Base-by-base conservation (phyloP, 805 yeast species). In the Wickerhamiella allomyrinae region DNA sequence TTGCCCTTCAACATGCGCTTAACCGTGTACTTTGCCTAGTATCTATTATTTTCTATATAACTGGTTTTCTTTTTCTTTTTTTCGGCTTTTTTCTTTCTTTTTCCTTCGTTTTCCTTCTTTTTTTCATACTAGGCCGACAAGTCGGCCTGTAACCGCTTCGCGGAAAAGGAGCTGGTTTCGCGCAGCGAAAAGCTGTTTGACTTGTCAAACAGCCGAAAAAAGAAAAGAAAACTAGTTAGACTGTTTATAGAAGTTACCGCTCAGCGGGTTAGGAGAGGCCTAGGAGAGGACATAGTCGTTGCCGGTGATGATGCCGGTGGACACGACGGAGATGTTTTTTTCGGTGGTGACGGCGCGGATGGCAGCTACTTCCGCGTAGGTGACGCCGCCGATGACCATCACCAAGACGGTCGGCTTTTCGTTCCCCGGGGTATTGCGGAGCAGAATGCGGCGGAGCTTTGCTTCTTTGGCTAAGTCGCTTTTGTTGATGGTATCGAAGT, bases 321-420 rank as follows among this genome's bases (percentile, higher is more conserved):
- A 61, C 2, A 72, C 55, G 2, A 75, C 59, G 6, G 73, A 50
- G 34, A 74, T 56, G 27, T 65, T 57, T 41, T 61, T 62, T 21
- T 19, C 33, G 3, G 22, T 27, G 1, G 81, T 74, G n/a, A 83
- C 65, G 41, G 67, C 70, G 52, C 77, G 66, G 37, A 89, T 60
- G 3, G 86, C 76, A 3, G 89, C 74, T 14, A 87, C 65, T 58
- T 89, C 98, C 7, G 91, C 76, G 55, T 82, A 69, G 0, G 96
- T 84, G 7, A 87, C 63, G 0, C 98, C 97, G 11, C 97, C 97
- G 33, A 87, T 54, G 47, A 79, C 76, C 72, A 40, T 83, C 50
- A 46, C 84, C 54, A 45, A 60, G 41, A 56, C 61, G 42, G 55
- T 57, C 8, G 57, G 55, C 27, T 50, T 54, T 24, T 49, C 55